phyloP scores from a whole-genome alignment of 2,329 filamentous ascomycete genomes.

The Fusarium avenaceum region DNA sequence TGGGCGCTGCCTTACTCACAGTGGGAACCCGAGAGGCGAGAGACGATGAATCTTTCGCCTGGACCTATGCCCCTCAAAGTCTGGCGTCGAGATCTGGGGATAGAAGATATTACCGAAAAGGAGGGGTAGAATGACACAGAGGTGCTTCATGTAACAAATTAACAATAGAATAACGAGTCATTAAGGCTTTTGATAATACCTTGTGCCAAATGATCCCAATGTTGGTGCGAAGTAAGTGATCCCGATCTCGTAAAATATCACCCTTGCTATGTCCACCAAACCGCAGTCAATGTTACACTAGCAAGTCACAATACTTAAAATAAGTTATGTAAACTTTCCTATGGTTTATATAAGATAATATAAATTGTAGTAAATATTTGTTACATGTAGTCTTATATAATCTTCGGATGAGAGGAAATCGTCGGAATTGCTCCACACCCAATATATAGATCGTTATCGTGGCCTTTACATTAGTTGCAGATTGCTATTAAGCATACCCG shows the following conservation, averaged over 20 bases:
- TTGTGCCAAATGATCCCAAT: background rate
- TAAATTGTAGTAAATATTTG: too few relatives aligned
- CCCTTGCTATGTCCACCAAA: background rate
- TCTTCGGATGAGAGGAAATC: too few relatives aligned
- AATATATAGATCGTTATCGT: background rate
- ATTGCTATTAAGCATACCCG: slow-evolving; percentile 40
- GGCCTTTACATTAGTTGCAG: slow-evolving; percentile 25
- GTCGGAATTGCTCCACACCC: too few relatives aligned
- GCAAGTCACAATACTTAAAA: too few relatives aligned
- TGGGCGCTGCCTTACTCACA: slow-evolving; percentile 49
- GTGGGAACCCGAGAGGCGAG: slow-evolving; percentile 39
- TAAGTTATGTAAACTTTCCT: too few relatives aligned
- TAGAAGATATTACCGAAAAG: slow-evolving; percentile 26
- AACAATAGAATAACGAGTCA: background rate
- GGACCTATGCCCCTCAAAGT: slow-evolving; percentile 46
- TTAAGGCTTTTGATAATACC: background rate
- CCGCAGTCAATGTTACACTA: too few relatives aligned
- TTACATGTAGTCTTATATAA: too few relatives aligned
- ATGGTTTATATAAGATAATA: too few relatives aligned
- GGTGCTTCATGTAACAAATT: background rate
- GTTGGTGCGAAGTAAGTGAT: background rate
- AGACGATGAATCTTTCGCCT: slow-evolving; percentile 43
- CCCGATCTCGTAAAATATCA: background rate
- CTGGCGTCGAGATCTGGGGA: slow-evolving; percentile 38
- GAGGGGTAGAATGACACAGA: background rate